Conservation (phyloP, 2,329 filamentous ascomycete species). For the Bipolaris oryzae region DNA sequence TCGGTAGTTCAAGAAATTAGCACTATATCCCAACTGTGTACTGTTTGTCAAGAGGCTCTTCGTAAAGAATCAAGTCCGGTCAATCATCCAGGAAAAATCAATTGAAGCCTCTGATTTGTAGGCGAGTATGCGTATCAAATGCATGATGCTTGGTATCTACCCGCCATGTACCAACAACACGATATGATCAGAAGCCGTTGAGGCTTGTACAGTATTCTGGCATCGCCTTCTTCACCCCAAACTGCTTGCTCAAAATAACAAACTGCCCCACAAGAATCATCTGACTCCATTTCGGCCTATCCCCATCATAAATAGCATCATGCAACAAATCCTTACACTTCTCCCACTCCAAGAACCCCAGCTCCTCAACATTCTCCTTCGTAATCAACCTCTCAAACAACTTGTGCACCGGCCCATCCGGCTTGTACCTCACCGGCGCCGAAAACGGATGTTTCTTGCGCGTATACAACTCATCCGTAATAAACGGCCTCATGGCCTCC, state of each 20-base stretch:
- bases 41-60: not conserved
- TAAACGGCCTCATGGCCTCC: conserved; percentile 57
- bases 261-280: conserved; percentile 28
- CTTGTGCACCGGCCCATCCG: conserved; percentile 53
- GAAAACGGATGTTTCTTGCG: conserved; percentile 58
- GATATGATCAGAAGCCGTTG: not conserved
- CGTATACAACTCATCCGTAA: conserved; percentile 59
- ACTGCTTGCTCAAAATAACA: conserved; percentile 20
- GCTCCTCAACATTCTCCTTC: conserved; percentile 31
- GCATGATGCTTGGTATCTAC: not conserved
- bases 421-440: conserved; percentile 53
- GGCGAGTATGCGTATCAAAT: not conserved
- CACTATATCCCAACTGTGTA: not conserved
- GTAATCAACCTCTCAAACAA: conserved; percentile 38
- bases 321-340: conserved; percentile 18
- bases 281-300: conserved; percentile 20
- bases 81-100: not conserved
- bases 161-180: not conserved
- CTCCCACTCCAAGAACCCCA: conserved; percentile 33
- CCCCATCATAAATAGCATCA: conserved; percentile 18
- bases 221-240: conserved; percentile 17
- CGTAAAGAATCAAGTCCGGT: not conserved
- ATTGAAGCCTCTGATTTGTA: not conserved
- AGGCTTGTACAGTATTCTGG: conserved; percentile 3
- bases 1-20: not conserved